Percentiles rank a stretch among this genome's conserved stretches.
Conservation (phyloP, 2,329 filamentous ascomycete genomes). For the Trichoderma oligosporum region DNA sequence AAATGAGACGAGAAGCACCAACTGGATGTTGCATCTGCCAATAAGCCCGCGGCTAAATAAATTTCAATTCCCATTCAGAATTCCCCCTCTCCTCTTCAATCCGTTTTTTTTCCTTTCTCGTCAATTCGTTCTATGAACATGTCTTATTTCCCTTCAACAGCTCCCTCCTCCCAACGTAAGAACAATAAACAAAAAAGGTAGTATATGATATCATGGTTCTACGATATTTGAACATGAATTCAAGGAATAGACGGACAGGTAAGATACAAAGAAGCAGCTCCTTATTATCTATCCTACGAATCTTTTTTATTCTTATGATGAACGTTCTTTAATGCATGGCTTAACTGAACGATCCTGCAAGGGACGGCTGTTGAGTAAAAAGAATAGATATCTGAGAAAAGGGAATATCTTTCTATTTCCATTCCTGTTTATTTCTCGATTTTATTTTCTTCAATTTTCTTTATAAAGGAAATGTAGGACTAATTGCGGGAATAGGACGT, state of each 20-base stretch:
- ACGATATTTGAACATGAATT: neutral
- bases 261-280: neutral
- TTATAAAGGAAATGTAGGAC: too few relatives aligned
- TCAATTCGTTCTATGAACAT: neutral
- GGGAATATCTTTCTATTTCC: neutral
- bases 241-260: neutral
- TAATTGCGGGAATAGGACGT: too few relatives aligned
- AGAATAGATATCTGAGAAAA: conserved; percentile 33
- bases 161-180: too few relatives aligned
- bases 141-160: neutral
- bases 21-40: conserved; percentile 1
- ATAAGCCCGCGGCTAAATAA: neutral
- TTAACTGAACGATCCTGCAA: conserved; percentile 31
- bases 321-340: conserved; percentile 33
- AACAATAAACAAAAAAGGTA: neutral
- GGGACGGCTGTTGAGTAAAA: conserved; percentile 24
- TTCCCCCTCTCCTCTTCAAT: neutral
- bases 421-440: neutral
- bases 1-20: neutral
- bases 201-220: neutral
- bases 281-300: too few relatives aligned
- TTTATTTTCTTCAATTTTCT: too few relatives aligned
- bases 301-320: conserved; percentile 29
- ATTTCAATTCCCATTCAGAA: neutral
- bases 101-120: neutral